Percentiles rank a stretch among this genome's conserved stretches.
These are phyloP conservation scores for Neocallimastix lanati DNA, from an alignment of 192 early-diverging fungal species.

Conservation along the genomic window DNA sequence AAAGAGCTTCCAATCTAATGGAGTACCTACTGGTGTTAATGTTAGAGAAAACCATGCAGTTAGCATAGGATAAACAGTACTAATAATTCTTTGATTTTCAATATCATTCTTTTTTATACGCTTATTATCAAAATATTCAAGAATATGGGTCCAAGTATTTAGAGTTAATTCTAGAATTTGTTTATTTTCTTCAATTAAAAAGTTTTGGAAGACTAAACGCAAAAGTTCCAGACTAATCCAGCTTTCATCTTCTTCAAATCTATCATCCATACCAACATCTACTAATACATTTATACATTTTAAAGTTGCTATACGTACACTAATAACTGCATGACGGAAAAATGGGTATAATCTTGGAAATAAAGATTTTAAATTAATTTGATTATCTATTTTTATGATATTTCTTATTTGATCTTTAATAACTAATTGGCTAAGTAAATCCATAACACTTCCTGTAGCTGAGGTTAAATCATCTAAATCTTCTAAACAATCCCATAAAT, in stretches of 20 bases:
- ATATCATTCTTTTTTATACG: background rate
- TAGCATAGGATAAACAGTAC: background rate
- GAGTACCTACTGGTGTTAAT: constrained; percentile 73
- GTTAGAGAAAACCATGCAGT: constrained; percentile 45
- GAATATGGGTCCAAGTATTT: constrained; percentile 47
- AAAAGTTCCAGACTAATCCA: constrained; percentile 36
- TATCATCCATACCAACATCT: constrained; percentile 12
- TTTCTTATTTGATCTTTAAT: constrained; percentile 15
- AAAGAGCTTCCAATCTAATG: constrained; percentile 34
- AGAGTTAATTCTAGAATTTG: constrained; percentile 18
- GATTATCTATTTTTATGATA: constrained; percentile 6
- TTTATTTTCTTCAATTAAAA: constrained; percentile 64
- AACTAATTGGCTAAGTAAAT: constrained; percentile 70
- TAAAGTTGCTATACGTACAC: constrained; percentile 67
- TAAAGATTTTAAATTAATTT: constrained; percentile 29
- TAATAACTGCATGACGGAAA: constrained; percentile 75
- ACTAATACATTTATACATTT: constrained; percentile 1
- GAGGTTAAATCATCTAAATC: constrained; percentile 86
- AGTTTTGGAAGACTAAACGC: constrained; percentile 73
- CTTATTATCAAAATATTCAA: constrained; percentile 7
- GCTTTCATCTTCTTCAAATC: constrained; percentile 22
- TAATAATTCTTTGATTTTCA: background rate
- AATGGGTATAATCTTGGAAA: constrained; percentile 86
- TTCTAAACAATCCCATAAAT: constrained; percentile 74
- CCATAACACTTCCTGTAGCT: constrained; percentile 80